Base-by-base conservation (phyloP, 345 rosid genomes). In the Schrenkiella parvula region DNA sequence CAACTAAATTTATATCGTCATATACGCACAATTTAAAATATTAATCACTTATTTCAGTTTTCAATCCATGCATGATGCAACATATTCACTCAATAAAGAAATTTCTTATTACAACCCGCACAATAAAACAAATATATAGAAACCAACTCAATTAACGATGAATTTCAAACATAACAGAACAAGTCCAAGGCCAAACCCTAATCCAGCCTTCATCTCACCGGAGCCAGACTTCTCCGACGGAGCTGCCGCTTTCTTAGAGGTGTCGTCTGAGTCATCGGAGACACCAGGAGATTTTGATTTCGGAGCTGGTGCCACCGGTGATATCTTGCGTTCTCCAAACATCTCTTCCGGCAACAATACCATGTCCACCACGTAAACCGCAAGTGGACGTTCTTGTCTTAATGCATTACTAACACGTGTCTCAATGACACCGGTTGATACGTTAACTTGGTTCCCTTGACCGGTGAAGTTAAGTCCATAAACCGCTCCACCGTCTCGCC, bases 301-400 rank as follows among this genome's bases (percentile, higher is more conserved):
- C 0, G 91, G 68, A 1, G 81, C 28, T 1, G 95, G 84, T 7
- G 89, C 76, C 2, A 66, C 82, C 0, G 81, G 66, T 0, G 86
- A 82, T 35, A 81, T 28, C 17, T 83, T 78, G 7, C 73, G 64
- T 50, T 76, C 60, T 43, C 81, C 93, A 1, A 69, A 89, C 82
- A 91, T 56, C 68, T 80, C 84, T 12, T 70, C 80, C 18, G 98
- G 95, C 79, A 89, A 65, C 80, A 91, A 66, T 4, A 93, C 98
- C 83, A 80, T 77, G 73, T 93, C 98, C 41, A 89, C 84, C 38
- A 81, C 85, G 78, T 93, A 93, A 78, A 91, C 74, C 1, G 96
- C 96, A 53, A 93, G 73, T 13, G 97, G 98, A 32, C 53, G 72
- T 19, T 59, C 53, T 28, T 78, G 70, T 47, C 79, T 79, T 10